Base-by-base conservation (phyloP, 2,329 filamentous ascomycete genomes). In the Colletotrichum tamarilloi region DNA sequence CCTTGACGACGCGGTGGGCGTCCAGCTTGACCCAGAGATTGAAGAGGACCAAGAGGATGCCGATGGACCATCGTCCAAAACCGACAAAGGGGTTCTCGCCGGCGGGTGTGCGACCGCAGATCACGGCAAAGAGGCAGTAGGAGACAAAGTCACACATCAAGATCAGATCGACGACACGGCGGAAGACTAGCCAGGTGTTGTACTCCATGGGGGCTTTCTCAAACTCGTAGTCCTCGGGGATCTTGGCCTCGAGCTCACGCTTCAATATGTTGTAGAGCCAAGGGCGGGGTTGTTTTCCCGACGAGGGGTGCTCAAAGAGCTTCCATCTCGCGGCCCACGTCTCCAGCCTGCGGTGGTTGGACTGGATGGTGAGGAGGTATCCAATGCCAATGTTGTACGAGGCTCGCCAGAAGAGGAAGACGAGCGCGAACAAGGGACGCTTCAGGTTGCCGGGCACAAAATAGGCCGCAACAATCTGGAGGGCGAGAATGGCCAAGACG, bases 21-120 rank as follows among this genome's bases (percentile, higher is more conserved):
- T 99, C 97, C 75, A 99, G 88, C 85, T 99, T 99, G 76, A 99
- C 97, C 95, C 97, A 98, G 26, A 98, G 88, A 82, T 98, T 99
- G 89, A 99, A 98, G 71, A 94, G 88, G 75, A 99, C 92, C 30
- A 98, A 88, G 53, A 89, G 84, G 76, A 96, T 89, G 64, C 97
- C 97, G 59, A 92, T 87, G 4, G 86, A 80, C 97, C 97, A 99
- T 73, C 97, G 93, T 68, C 92, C 87, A 65, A 90, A 77, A 59
- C 92, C 92, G 83, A 97, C 90, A 75, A 91, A 77, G 74, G 91
- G 78, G 74, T 88, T 89, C 85, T 99, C 97, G 65, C 90, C 92
- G 4, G 85, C 86, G 8, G 97, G 97, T 49, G 89, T 91, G 80
- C 92, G 90, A 75, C 91, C 92, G 83, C 95, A 98, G 73, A 96